These are phyloP conservation scores for Mycena galopus DNA, from an alignment of 768 basidiomycete genomes.

Conservation along the genomic window DNA sequence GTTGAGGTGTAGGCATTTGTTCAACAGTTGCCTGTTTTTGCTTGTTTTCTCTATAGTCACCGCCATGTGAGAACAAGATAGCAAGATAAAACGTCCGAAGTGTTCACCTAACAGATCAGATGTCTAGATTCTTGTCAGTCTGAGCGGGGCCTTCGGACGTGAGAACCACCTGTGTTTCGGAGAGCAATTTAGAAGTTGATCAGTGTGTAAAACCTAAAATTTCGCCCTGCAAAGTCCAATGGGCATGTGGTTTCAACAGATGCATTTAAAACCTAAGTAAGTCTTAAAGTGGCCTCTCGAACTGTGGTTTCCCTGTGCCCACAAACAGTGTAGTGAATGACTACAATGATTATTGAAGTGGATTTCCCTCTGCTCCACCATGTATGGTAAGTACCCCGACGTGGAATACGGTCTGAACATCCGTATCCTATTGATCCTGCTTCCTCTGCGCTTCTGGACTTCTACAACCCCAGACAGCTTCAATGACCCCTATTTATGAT, in stretches of 20 bases:
- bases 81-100: background rate
- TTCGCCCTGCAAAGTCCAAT: background rate
- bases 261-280: background rate
- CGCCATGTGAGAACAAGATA: background rate
- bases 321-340: background rate
- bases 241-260: background rate
- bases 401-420: background rate
- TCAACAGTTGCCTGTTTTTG: constrained; percentile 1
- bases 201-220: no score
- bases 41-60: background rate
- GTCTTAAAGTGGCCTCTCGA: background rate
- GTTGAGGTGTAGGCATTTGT: background rate
- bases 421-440: background rate
- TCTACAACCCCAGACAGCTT: background rate
- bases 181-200: background rate
- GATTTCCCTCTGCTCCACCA: background rate
- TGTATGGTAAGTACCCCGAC: no score
- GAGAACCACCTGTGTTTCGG: background rate
- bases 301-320: background rate
- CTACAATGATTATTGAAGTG: background rate
- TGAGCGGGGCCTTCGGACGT: no score
- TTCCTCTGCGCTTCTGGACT: no score
- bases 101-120: background rate
- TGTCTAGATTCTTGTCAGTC: background rate
- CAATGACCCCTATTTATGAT: background rate